Evolutionary conservation across 1,284 basidiomycete species (phyloP).

Genomic region (Irpex sp.): DNA sequence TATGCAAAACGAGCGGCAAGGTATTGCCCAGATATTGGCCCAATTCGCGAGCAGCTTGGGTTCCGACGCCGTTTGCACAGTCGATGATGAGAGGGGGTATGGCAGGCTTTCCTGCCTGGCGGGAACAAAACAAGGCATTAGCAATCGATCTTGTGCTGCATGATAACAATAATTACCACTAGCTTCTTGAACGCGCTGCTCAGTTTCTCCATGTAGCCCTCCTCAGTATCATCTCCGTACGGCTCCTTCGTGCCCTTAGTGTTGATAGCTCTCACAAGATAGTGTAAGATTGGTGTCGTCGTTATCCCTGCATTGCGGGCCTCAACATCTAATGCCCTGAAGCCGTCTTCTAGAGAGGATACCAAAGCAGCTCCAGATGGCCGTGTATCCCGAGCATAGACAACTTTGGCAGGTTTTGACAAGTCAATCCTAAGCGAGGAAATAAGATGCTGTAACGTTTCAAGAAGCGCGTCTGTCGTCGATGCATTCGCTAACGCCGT

Average conservation of each 20-base stretch:
- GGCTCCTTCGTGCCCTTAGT: conserved; percentile 72
- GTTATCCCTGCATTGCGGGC: conserved; percentile 78
- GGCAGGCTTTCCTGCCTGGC: conserved; percentile 57
- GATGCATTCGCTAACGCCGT: conserved; percentile 87
- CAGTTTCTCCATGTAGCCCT: conserved; percentile 88
- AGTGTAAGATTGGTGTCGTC: conserved; percentile 95
- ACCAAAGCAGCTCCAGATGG: conserved; percentile 87
- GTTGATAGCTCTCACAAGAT: conserved; percentile 90
- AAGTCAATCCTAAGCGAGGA: conserved; percentile 75
- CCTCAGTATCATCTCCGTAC: conserved; percentile 82
- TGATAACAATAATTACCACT: conserved; percentile 53
- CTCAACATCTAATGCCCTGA: conserved; percentile 66
- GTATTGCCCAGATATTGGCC: conserved; percentile 50
- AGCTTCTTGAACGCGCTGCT: conserved; percentile 85
- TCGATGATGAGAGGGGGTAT: conserved; percentile 77
- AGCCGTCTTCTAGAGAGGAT: conserved; percentile 79
- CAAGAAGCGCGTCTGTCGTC: conserved; percentile 70
- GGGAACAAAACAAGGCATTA: conserved; percentile 5
- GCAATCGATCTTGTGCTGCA: conserved; percentile 8
- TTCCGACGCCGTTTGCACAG: conserved; percentile 97
- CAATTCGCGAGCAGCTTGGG: conserved; percentile 64
- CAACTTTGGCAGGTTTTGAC: conserved; percentile 73
- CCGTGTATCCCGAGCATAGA: conserved; percentile 93
- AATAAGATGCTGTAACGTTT: conserved; percentile 64
- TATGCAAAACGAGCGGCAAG: conserved; percentile 59